These are phyloP conservation scores for Lumnitzera racemosa DNA, from an alignment of 345 rosid species.

Conservation along the genomic window DNA sequence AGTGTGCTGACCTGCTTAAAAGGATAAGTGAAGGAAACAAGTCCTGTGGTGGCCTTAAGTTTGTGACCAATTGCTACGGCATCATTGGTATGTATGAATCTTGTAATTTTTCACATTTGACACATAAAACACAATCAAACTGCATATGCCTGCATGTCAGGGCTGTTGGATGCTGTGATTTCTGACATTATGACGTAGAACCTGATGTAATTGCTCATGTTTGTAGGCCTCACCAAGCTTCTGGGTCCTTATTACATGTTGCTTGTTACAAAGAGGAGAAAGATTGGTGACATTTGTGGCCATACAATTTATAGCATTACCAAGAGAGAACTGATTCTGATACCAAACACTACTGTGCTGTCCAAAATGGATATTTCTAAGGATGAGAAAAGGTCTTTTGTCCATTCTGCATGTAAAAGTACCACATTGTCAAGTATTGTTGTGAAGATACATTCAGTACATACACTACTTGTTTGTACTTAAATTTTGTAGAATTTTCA, in stretches of 20 bases:
- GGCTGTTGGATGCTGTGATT: too few species aligned
- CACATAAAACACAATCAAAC: too few species aligned
- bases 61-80: constrained; percentile 75
- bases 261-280: constrained; percentile 78
- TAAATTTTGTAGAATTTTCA: constrained; percentile 26
- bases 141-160: too few species aligned
- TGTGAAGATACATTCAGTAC: constrained; percentile 27
- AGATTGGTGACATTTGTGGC: constrained; percentile 84
- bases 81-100: constrained; percentile 59
- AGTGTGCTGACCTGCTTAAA: constrained; percentile 54
- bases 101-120: too few species aligned
- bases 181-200: background rate
- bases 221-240: constrained; percentile 78
- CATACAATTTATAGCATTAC: constrained; percentile 59
- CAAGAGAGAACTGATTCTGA: constrained; percentile 62
- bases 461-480: constrained; percentile 37
- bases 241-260: constrained; percentile 95
- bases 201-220: constrained; percentile 8
- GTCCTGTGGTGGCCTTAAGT: constrained; percentile 77
- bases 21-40: constrained; percentile 80
- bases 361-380: constrained; percentile 81
- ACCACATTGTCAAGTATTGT: constrained; percentile 44
- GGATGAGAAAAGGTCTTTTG: constrained; percentile 98
- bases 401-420: constrained; percentile 83
- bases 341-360: constrained; percentile 61